phyloP scores from a whole-genome alignment of 257 asterid genomes.

The Solanum medicagineum region DNA sequence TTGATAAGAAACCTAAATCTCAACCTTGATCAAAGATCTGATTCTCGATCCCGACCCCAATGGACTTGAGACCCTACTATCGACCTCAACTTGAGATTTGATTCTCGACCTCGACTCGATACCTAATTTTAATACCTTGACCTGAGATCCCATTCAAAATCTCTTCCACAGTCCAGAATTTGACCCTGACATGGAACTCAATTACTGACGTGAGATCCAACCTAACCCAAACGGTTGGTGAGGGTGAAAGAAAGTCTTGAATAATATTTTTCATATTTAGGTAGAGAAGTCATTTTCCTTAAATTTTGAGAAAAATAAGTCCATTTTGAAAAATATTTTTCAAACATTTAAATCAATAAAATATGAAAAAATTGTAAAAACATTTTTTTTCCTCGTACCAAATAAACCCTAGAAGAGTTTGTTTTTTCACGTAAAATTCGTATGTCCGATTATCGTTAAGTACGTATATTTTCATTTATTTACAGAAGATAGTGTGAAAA shows the following conservation, averaged over 20 bases:
- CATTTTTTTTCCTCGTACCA: not conserved
- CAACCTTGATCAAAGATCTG: not conserved
- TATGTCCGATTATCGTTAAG: not conserved
- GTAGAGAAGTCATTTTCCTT: not conserved
- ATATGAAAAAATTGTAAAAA: not conserved
- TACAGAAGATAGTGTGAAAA: not conserved
- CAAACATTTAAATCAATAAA: not conserved
- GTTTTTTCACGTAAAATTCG: not conserved
- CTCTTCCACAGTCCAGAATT: not conserved
- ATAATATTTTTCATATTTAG: not conserved
- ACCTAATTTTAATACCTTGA: too few relatives aligned
- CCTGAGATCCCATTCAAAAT: too few relatives aligned
- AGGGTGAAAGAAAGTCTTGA: not conserved
- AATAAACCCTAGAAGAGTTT: not conserved
- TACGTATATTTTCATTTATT: not conserved
- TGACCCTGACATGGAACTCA: not conserved
- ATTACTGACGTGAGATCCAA: not conserved
- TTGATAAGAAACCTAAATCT: not conserved
- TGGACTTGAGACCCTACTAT: not conserved
- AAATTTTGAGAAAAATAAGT: not conserved
- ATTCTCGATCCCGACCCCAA: not conserved
- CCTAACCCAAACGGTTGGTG: not conserved
- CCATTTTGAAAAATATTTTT: not conserved
- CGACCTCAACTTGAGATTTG: not conserved
- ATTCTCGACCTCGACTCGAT: not conserved